Conservation (phyloP, 2,329 filamentous ascomycete species). For the Coleophoma crateriformis region DNA sequence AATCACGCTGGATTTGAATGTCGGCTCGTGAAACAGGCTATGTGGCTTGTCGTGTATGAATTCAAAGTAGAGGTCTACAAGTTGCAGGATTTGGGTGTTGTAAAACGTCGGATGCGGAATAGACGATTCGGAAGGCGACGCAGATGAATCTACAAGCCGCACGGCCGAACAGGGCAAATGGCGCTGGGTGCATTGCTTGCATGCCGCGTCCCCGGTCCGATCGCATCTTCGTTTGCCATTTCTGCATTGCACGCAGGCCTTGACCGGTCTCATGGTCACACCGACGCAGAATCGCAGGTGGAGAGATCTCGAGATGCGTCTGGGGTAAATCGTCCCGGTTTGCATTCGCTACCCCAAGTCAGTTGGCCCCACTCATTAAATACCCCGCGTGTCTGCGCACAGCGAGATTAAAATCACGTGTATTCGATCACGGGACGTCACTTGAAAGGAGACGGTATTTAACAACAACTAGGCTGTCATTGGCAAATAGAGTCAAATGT, state of each 20-base stretch:
- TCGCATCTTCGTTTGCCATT: conserved; percentile 13
- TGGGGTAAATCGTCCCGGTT: too few species aligned
- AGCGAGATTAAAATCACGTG: too few species aligned
- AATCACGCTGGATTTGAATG: conserved; percentile 10
- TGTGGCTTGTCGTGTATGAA: conserved; percentile 22
- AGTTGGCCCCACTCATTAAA: too few species aligned
- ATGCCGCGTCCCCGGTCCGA: conserved; percentile 1
- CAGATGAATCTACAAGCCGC: neutral
- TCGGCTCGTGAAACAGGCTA: conserved; percentile 19
- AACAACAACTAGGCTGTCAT: too few species aligned
- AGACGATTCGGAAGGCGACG: neutral
- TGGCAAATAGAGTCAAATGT: too few species aligned
- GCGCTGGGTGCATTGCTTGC: conserved; percentile 12
- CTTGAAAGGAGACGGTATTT: too few species aligned
- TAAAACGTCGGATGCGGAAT: neutral
- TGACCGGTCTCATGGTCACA: conserved; percentile 6
- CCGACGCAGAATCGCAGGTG: too few species aligned
- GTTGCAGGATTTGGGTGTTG: neutral
- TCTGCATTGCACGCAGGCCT: conserved; percentile 15
- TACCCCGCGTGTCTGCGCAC: too few species aligned
- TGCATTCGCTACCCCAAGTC: too few species aligned
- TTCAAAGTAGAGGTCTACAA: conserved; percentile 19
- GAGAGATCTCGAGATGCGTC: too few species aligned
- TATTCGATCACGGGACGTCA: too few species aligned
- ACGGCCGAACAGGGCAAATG: conserved; percentile 8